Conservation (phyloP, 306 rosid genomes). For the Trifolium dubium region DNA sequence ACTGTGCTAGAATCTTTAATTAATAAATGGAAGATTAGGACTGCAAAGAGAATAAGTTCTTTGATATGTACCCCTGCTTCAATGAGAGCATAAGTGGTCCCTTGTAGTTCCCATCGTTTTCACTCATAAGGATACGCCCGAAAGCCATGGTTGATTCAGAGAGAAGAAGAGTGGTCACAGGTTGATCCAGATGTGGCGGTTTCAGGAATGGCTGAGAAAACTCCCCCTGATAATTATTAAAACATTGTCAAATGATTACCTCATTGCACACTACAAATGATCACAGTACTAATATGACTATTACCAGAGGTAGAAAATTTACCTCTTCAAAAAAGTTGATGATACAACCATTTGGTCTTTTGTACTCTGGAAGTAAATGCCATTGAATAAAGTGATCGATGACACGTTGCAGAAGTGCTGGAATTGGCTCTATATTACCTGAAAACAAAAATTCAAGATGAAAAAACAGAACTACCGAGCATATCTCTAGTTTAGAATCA, state of each 20-base stretch:
- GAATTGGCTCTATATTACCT: constrained; percentile 93
- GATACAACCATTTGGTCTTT: constrained; percentile 93
- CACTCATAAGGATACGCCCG: constrained; percentile 85
- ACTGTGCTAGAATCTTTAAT: constrained; percentile 45
- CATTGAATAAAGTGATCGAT: constrained; percentile 92
- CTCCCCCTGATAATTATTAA: constrained; percentile 65
- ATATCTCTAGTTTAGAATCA: constrained; percentile 8
- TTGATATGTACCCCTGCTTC: constrained; percentile 78
- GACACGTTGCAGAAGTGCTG: constrained; percentile 73
- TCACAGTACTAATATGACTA: constrained; percentile 30
- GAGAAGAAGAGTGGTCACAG: constrained; percentile 83
- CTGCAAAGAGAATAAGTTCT: constrained; percentile 45
- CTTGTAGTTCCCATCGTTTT: constrained; percentile 92
- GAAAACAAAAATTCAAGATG: constrained; percentile 22
- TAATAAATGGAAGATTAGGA: constrained; percentile 42
- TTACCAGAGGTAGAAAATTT: constrained; percentile 42
- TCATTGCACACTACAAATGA: constrained; percentile 39
- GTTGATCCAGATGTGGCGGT: constrained; percentile 99
- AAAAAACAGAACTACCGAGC: constrained; percentile 28
- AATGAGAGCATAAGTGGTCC: constrained; percentile 91
- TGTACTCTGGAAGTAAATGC: constrained; percentile 93
- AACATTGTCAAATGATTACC: constrained; percentile 16
- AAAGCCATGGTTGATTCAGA: constrained; percentile 92
- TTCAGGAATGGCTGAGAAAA: constrained; percentile 96
- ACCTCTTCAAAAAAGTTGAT: constrained; percentile 97